phyloP scores from a whole-genome alignment of 441 rosid genomes.

The Croton setiger region DNA sequence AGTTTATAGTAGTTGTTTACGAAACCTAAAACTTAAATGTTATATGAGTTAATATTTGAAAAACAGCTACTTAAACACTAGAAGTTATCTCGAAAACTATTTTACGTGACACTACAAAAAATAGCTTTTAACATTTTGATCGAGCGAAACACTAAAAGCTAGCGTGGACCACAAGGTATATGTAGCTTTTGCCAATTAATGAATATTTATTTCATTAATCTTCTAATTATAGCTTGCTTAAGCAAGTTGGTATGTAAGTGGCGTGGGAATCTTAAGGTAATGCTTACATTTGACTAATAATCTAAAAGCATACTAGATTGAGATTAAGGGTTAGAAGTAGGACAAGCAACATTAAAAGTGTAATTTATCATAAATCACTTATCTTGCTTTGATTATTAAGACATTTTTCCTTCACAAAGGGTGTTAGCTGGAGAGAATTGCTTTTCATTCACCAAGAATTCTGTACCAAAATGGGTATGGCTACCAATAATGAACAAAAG shows the following conservation, averaged over 20 bases:
- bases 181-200: background rate
- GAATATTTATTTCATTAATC: background rate
- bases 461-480: background rate
- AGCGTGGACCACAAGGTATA: background rate
- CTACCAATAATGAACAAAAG: background rate
- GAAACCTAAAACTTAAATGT: too few species aligned
- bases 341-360: background rate
- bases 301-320: background rate
- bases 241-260: background rate
- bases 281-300: background rate
- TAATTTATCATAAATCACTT: too few species aligned
- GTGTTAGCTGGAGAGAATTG: constrained; percentile 16
- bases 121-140: too few species aligned
- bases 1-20: too few species aligned
- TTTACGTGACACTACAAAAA: too few species aligned
- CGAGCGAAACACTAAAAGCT: too few species aligned
- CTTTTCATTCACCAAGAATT: constrained; percentile 18
- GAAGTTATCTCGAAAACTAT: too few species aligned
- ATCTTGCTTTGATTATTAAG: background rate
- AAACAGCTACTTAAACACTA: too few species aligned
- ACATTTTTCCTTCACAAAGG: background rate
- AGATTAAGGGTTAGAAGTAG: background rate
- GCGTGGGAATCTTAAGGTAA: background rate
- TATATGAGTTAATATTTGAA: too few species aligned
- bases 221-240: background rate